These are phyloP conservation scores for Colletotrichum karsti DNA, from an alignment of 2,329 filamentous ascomycete genomes.

Conservation along the genomic window DNA sequence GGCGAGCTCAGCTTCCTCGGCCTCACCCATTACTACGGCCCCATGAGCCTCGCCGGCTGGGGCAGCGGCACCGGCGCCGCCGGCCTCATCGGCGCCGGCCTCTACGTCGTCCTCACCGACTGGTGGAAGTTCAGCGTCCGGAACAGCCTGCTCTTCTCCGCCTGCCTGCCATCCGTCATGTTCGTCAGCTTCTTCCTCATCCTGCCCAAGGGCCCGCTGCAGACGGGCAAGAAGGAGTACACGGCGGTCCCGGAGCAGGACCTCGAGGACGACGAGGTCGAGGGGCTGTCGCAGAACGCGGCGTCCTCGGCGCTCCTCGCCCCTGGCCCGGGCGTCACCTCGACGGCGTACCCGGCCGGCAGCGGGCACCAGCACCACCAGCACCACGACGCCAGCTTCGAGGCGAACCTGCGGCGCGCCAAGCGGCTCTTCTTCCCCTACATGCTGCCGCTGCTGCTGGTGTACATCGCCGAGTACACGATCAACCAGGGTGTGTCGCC, in stretches of 20 bases:
- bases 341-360: slow-evolving; percentile 47
- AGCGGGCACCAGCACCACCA: too few relatives aligned
- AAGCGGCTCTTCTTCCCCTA: slow-evolving; percentile 76
- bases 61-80: slow-evolving; percentile 91
- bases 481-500: slow-evolving; percentile 96
- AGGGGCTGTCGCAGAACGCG: slow-evolving; percentile 44
- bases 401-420: slow-evolving; percentile 70
- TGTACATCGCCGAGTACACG: slow-evolving; percentile 96
- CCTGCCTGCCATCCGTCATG: slow-evolving; percentile 84
- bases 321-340: slow-evolving; percentile 48
- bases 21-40: slow-evolving; percentile 92
- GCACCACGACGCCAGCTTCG: slow-evolving; percentile 43
- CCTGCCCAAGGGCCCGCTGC: slow-evolving; percentile 74
- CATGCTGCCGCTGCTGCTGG: slow-evolving; percentile 91
- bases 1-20: slow-evolving; percentile 93
- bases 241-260: slow-evolving; percentile 57
- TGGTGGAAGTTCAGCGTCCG: slow-evolving; percentile 79
- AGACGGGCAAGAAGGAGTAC: slow-evolving; percentile 61
- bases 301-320: slow-evolving; percentile 59
- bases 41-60: slow-evolving; percentile 88
- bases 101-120: slow-evolving; percentile 88
- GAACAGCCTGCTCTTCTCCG: slow-evolving; percentile 78
- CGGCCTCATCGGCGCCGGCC: slow-evolving; percentile 84
- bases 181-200: slow-evolving; percentile 85
- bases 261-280: slow-evolving; percentile 44